Evolutionary conservation across 805 yeast genomes (phyloP), one percentile per base, ranked within the genome.

Genomic region (Candida michaelii): DNA sequence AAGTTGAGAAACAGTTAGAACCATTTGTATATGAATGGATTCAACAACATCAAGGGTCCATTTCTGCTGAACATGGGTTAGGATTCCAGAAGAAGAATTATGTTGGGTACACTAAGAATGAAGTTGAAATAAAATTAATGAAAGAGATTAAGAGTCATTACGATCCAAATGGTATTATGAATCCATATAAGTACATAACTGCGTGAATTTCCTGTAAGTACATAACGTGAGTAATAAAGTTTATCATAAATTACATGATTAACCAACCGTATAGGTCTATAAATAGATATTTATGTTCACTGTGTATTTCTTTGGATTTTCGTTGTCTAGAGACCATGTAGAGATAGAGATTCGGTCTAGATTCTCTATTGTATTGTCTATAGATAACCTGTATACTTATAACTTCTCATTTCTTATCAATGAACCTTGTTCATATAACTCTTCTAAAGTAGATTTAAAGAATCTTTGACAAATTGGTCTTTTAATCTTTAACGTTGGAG

Each of bases 11-110:
- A 42, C 79, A 76, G 1, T 74, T 93, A 48, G 99, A 93, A 65
- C 99, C 99, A 35, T 93, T 85, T 66, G 93, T 93, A 23, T 93
- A 89, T 60, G 96, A 93, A 69, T 90, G 90, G 85, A 85, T 93
- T 42, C 57, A 77, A 65, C 55, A 64, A 19, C 73, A 79, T 48
- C 69, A 82, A 25, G 99, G 99, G 16, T 90, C 98, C 1, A 84
- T 93, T 41, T 85, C 95, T 45, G 99, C 99, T 19, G 99, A 93
- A 65, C 99, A 93, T 62, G 99, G 99, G 12, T 74, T 93, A 44
- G 99, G 99, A 0, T 88, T 93, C 78, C 97, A 91, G 58, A 93
- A 93, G 83, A 89, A 85, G 54, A 85, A 87, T 58, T 93, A 86
- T 62, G 76, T 91, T 52, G 83, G 83, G 8, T 93, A 91, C 69